Evolutionary conservation across 495 filamentous ascomycete species (phyloP), one percentile per base, ranked within the genome.

Genomic region (Hypomontagnella monticulosa): DNA sequence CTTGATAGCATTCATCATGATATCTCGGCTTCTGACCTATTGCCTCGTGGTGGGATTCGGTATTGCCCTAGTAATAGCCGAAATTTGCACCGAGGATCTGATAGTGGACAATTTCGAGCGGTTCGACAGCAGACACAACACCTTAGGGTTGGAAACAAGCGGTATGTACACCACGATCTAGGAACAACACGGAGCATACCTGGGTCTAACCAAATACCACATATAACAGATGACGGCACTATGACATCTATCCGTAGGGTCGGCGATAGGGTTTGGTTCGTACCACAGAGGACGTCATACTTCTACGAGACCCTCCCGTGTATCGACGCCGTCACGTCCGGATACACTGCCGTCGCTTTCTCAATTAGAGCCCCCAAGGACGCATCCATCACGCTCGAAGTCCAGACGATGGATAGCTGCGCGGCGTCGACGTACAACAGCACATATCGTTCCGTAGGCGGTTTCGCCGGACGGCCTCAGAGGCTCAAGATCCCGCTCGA

Each of bases 221-320:
- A 1, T 3, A 10, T 30, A 50, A 30, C 14, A 71, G 68, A 71
- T 18, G 58, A 67, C 33, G 60, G 61, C 20, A 55, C 63, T 1
- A 71, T 71, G 63, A 4, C 0, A 8, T 10, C 54, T 9, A 18
- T 62, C 1, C 5, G 37, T 11, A 12, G 1, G 2, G 1, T 16
- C 0, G 10, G 33, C 2, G 16, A 16, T 8, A 33, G 33, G 0
- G 18, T 71, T 14, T 51, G 53, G 4, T 67, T 71, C 34, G 61
- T 50, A 1, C 63, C 63, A 1, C 4, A 8, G 3, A 27, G 8
- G 15, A 27, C 10, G 15, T 62, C 68, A 4, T 67, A 71, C 44
- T 66, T 63, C 38, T 67, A 56, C 47, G 68, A 71, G 27, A 49
- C 46, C 0, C 1, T 67, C 5, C 58, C 59, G 1, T 71, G 68